A percentile compares a stretch with the other conserved stretches of the same genome.
These are phyloP conservation scores for Solanum piurae DNA, from an alignment of 257 asterid species.

Conservation along the genomic window DNA sequence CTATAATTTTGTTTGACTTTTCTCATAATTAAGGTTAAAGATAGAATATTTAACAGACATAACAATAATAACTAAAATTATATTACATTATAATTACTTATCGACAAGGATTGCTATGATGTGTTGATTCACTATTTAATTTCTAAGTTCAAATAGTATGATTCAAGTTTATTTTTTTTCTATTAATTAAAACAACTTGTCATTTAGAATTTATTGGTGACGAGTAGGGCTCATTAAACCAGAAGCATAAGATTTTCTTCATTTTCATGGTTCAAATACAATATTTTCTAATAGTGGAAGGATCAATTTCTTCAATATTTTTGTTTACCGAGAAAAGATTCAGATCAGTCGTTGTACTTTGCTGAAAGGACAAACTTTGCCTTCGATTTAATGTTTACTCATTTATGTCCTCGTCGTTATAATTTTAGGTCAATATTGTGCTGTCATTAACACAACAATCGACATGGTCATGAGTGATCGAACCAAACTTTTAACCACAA, in stretches of 20 bases:
- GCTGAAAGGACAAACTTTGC: not conserved
- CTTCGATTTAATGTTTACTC: not conserved
- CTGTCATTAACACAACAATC: not conserved
- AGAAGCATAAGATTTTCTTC: not conserved
- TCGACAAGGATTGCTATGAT: not conserved
- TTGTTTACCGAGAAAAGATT: no score
- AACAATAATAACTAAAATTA: not conserved
- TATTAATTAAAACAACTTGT: not conserved
- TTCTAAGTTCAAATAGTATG: not conserved
- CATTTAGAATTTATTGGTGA: not conserved
- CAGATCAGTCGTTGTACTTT: not conserved
- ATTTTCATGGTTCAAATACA: not conserved
- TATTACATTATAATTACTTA: not conserved
- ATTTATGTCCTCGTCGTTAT: not conserved
- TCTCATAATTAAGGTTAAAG: not conserved
- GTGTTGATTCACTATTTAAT: not conserved
- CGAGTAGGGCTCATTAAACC: not conserved
- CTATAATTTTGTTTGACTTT: not conserved
- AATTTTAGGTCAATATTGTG: not conserved
- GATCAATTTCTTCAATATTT: no score
- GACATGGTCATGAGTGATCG: not conserved
- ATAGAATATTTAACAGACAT: not conserved
- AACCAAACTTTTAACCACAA: not conserved
- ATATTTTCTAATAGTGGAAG: not conserved
- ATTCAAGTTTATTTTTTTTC: not conserved